A percentile compares a stretch with the other conserved stretches of the same genome.
Evolutionary conservation across 2,329 filamentous ascomycete species (phyloP).

Genomic region (Phyllosticta capitalensis): DNA sequence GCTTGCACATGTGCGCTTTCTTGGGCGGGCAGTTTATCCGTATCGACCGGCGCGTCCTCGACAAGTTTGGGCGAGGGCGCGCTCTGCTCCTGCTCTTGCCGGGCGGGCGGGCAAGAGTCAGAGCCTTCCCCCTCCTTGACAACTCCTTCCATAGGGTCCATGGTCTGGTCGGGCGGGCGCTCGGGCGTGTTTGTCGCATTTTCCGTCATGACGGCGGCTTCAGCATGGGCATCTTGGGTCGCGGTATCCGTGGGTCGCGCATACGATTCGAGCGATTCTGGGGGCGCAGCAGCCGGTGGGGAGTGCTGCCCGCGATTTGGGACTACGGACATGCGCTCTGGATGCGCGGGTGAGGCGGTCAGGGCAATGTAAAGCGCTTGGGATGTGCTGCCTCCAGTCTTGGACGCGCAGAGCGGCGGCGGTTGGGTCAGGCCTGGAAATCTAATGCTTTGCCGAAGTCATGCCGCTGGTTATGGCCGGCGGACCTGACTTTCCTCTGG

Average conservation of each 20-base stretch:
- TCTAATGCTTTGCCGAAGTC: neutral
- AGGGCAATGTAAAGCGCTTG: neutral
- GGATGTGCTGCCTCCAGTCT: neutral
- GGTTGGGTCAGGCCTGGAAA: too few species aligned
- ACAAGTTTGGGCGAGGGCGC: neutral
- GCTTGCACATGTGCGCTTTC: neutral
- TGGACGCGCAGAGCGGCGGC: neutral
- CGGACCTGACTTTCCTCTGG: too few species aligned
- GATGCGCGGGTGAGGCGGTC: neutral
- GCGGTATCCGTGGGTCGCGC: slow-evolving; percentile 6
- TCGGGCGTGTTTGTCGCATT: slow-evolving; percentile 6
- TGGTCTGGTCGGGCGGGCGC: neutral
- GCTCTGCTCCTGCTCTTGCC: neutral
- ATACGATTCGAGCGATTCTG: slow-evolving; percentile 1
- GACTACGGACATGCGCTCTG: neutral
- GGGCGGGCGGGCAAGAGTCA: neutral
- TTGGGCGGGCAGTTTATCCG: neutral
- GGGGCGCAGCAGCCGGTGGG: neutral
- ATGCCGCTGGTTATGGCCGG: neutral
- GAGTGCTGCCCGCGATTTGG: neutral
- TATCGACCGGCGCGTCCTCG: neutral
- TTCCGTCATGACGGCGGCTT: slow-evolving; percentile 12
- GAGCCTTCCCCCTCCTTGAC: neutral
- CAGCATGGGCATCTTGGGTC: slow-evolving; percentile 12
- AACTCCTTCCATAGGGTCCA: slow-evolving; percentile 1